These are phyloP conservation scores for Magnaporthales sp. DNA, from an alignment of 2,329 filamentous ascomycete species.

Conservation along the genomic window DNA sequence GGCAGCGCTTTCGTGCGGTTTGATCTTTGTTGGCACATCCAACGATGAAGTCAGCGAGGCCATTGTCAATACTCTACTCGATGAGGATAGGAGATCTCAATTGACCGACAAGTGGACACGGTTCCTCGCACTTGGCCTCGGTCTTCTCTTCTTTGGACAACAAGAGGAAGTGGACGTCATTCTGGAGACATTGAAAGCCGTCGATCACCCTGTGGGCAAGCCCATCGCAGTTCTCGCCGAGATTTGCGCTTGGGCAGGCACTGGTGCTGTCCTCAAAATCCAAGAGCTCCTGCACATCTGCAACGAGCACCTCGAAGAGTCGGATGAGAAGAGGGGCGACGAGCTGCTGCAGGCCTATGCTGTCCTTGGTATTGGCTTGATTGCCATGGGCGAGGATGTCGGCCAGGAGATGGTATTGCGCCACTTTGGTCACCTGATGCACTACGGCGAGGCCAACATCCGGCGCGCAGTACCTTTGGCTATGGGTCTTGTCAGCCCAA, in stretches of 20 bases:
- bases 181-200: conserved; percentile 89
- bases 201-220: conserved; percentile 94
- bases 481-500: conserved; percentile 93
- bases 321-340: conserved; percentile 89
- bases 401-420: conserved; percentile 98
- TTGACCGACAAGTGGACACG: conserved; percentile 97
- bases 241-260: conserved; percentile 97
- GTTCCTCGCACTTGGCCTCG: conserved; percentile 90
- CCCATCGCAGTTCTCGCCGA: conserved; percentile 91
- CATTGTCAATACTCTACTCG: conserved; percentile 85
- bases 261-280: conserved; percentile 91
- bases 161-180: conserved; percentile 99
- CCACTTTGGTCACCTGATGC: conserved; percentile 97
- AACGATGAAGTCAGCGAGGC: conserved; percentile 86
- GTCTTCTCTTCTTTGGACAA: conserved; percentile 87
- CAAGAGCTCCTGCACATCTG: conserved; percentile 97
- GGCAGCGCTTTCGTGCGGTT: conserved; percentile 82
- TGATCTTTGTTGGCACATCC: conserved; percentile 88
- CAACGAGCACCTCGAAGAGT: conserved; percentile 93
- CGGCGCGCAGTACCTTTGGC: conserved; percentile 91
- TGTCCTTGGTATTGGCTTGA: conserved; percentile 85
- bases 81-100: conserved; percentile 84
- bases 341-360: conserved; percentile 94
- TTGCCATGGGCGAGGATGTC: conserved; percentile 96
- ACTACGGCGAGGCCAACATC: conserved; percentile 97